Evolutionary conservation across 441 rosid genomes (phyloP), one percentile per base, ranked within the genome.

Genomic region (Mallotus repandus): DNA sequence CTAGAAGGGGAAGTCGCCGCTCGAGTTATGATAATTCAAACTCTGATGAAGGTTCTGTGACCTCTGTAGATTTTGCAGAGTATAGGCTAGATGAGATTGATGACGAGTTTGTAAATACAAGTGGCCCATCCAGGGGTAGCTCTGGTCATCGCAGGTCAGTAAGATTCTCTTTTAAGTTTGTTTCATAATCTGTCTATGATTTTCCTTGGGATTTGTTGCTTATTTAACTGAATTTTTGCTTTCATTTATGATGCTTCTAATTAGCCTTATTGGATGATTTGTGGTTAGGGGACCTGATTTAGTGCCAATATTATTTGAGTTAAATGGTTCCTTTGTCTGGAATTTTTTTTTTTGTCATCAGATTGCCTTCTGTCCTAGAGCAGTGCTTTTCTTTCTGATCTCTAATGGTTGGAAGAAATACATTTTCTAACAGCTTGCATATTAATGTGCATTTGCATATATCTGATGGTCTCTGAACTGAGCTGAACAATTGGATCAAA

Each of bases 11-110:
- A 65, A 89, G 77, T 79, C 93, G 82, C 25, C 94, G 81, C 65
- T 75, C 84, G 66, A 88, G 92, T 77, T 85, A 86, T 70, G 94
- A 89, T 48, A 83, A 84, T 61, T 95, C 98, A 15, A 89, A 86
- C 75, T 95, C 99, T 77, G 98, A 93, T 77, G 98, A 91, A 69
- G 95, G 95, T 82, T 95, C 99, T 15, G 95, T 93, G 67, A 78
- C 92, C 46, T 96, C 97, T 22, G 83, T 89, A 52, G 97, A 93
- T 65, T 89, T 84, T 79, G 77, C 96, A 3, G 98, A 88, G 70
- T 87, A 86, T 78, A 89, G 97, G 86, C 78, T 85, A 86, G 97
- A 93, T 77, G 99, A 93, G 82, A 83, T 83, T 25, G 96, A 91
- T 76, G 93, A 93, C 74, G 99, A 93, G 63, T 86, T 86, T 78